Evolutionary conservation across 495 filamentous ascomycete species (phyloP).

Genomic region (Aspergillus taichungensis): DNA sequence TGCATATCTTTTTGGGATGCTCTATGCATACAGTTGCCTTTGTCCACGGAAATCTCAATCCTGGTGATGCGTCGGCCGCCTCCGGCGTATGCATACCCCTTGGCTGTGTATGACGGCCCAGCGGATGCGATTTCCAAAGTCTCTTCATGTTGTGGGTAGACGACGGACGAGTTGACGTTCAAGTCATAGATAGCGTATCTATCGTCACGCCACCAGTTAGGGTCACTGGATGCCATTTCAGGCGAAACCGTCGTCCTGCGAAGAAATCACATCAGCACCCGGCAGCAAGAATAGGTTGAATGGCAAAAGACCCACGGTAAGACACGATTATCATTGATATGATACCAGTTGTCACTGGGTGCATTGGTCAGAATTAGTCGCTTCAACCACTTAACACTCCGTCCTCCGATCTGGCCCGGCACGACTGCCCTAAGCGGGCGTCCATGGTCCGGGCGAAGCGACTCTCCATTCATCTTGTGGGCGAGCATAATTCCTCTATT

Average conservation of each 20-base stretch:
- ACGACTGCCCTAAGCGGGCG: conserved; percentile 78
- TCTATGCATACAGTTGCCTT: conserved; percentile 48
- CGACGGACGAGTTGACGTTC: conserved; percentile 78
- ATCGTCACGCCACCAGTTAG: conserved; percentile 82
- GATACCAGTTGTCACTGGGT: conserved; percentile 94
- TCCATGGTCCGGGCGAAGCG: conserved; percentile 78
- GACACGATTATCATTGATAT: conserved; percentile 90
- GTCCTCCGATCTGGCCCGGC: conserved; percentile 87
- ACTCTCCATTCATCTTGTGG: conserved; percentile 88
- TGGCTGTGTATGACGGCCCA: conserved; percentile 50
- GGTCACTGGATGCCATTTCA: conserved; percentile 66
- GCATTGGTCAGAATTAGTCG: conserved; percentile 65
- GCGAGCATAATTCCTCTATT: conserved; percentile 84
- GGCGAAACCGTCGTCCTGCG: conserved; percentile 71
- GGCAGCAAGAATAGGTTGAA: no score
- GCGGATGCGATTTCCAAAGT: conserved; percentile 42
- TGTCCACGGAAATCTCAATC: conserved; percentile 79
- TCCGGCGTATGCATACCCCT: conserved; percentile 85
- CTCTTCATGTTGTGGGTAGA: conserved; percentile 78
- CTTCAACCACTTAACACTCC: conserved; percentile 95
- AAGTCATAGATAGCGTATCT: conserved; percentile 93
- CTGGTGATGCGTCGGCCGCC: conserved; percentile 80
- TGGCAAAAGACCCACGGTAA: conserved; percentile 46
- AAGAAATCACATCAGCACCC: background rate
- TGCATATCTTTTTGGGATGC: background rate